phyloP scores from a whole-genome alignment of 176 grass and related monocot species.

The Elaeis guineensis region DNA sequence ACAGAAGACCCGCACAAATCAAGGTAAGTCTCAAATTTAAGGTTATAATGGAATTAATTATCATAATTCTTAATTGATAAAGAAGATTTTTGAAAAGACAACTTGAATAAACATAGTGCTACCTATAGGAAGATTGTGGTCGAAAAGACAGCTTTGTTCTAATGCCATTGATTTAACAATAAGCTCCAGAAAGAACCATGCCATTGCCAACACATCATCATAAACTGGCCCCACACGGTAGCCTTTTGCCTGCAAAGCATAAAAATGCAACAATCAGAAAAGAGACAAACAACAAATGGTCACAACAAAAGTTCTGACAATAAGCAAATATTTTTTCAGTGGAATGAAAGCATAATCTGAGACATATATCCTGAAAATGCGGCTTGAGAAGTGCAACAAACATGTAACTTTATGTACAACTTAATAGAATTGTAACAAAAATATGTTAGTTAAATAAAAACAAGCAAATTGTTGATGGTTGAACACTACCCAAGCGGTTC shows the following conservation, averaged over 20 bases:
- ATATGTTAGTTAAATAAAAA: too few species aligned
- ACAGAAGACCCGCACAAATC: too few species aligned
- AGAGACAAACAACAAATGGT: neutral
- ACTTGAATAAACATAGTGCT: slow-evolving; percentile 3
- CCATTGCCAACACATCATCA: slow-evolving; percentile 99
- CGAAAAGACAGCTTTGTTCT: slow-evolving; percentile 87
- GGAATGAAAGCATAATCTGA: too few species aligned
- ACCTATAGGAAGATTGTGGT: slow-evolving; percentile 91
- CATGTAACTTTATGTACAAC: too few species aligned
- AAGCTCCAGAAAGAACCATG: slow-evolving; percentile 99
- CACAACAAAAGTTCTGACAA: neutral
- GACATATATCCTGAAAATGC: too few species aligned
- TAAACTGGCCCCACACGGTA: slow-evolving; percentile 99
- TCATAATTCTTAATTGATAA: neutral
- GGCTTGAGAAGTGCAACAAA: too few species aligned
- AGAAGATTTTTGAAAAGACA: slow-evolving; percentile 9
- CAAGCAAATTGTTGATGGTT: too few species aligned
- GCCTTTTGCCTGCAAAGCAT: slow-evolving; percentile 82
- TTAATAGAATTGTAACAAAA: too few species aligned
- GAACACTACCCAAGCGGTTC: too few species aligned
- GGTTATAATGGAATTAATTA: too few species aligned
- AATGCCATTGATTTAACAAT: slow-evolving; percentile 98
- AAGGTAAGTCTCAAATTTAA: too few species aligned
- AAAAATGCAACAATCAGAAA: neutral
- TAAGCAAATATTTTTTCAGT: neutral